Base-by-base conservation (phyloP, 306 rosid genomes). In the Begonia loranthoides region DNA sequence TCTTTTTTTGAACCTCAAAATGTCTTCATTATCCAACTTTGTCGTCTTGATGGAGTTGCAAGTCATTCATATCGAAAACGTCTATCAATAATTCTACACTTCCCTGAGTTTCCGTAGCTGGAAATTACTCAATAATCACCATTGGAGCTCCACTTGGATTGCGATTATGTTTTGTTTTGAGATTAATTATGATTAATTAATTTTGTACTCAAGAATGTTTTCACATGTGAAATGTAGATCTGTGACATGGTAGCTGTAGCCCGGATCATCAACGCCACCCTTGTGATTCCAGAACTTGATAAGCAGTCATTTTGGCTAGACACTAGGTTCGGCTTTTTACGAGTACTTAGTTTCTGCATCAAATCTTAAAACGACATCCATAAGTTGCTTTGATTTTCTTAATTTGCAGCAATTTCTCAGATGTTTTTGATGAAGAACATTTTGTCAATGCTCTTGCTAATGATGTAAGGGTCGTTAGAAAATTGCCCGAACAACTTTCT, bases 171-270 rank as follows among this genome's bases (percentile, higher is more conserved):
- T 19, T 2, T 19, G 22, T 19, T 19, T 19, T 19, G 22, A 19
- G 2, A 19, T 19, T 2, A 19, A 19, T 19, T 2, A 19, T 1
- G 36, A 28, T 28, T 28, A 28, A 7, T 28, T 28, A 28, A 0
- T 19, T 28, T 28, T 28, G 47, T n/a, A 43, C 62, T 75, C 40
- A 76, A 53, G 51, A 17, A 16, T 10, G 53, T 28, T 34, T 51
- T 63, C 51, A 49, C 71, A 17, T 60, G 55, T 63, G 55, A 34
- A 36, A 53, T 72, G 63, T 84, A 90, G 99, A 90, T 90, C 72
- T 90, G 99, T 57, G 95, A 90, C 69, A 90, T 90, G 99, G 95
- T 90, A 40, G 95, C 94, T 56, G 83, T 90, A 63, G 92, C 99
- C 59, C 87, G 82, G 41, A 80, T 90, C 55, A 76, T 90, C 71